Evolutionary conservation across 1,284 basidiomycete species (phyloP).

Genomic region (Trametes versicolor): DNA sequence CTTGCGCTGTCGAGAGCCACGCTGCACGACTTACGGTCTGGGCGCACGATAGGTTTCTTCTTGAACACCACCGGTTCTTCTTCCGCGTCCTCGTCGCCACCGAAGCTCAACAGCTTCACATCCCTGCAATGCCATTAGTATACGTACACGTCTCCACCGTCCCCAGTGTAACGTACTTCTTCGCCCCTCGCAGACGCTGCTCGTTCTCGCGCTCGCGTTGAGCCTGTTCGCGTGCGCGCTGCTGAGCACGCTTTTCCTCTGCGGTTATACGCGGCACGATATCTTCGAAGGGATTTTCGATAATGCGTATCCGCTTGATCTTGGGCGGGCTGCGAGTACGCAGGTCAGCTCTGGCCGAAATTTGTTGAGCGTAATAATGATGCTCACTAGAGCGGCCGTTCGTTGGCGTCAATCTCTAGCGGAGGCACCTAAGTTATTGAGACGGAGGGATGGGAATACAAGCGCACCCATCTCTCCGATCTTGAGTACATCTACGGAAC

Average conservation of each 20-base stretch:
- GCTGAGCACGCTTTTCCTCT: constrained; percentile 86
- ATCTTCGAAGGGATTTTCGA: constrained; percentile 95
- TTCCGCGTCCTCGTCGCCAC: constrained; percentile 76
- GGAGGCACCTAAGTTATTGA: constrained; percentile 32
- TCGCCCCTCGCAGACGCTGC: constrained; percentile 77
- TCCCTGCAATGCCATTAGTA: constrained; percentile 63
- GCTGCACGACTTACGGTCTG: constrained; percentile 72
- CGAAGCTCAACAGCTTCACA: constrained; percentile 89
- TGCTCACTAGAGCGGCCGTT: constrained; percentile 86
- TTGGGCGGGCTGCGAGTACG: constrained; percentile 78
- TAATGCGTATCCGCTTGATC: constrained; percentile 83
- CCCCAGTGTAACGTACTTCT: constrained; percentile 68
- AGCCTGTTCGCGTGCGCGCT: constrained; percentile 78
- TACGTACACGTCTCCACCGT: too few relatives aligned
- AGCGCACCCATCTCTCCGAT: constrained; percentile 84
- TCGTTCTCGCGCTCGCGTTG: constrained; percentile 83
- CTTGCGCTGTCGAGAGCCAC: not conserved
- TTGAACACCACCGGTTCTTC: constrained; percentile 62
- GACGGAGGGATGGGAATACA: not conserved
- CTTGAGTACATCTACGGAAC: constrained; percentile 80
- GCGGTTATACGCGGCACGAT: constrained; percentile 97
- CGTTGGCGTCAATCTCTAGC: constrained; percentile 84
- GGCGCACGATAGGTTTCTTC: constrained; percentile 84
- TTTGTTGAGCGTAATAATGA: not conserved
- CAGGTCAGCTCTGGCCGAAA: constrained; percentile 1